Conservation (phyloP, 164 flowering plant species). For the Amborella trichopoda region DNA sequence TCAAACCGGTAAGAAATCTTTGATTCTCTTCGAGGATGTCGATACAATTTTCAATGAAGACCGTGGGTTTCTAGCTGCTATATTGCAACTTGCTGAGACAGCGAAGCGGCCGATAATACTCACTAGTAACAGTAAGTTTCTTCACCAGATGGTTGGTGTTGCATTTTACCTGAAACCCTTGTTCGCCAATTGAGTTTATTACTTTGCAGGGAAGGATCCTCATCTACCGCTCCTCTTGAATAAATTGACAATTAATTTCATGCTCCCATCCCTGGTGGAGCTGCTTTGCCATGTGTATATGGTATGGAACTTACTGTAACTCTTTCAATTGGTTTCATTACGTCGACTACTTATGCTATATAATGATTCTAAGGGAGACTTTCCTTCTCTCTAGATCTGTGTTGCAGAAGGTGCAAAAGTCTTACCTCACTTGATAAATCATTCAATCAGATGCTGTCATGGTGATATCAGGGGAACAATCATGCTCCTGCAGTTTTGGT, state of each 20-base stretch:
- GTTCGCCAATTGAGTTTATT: not conserved
- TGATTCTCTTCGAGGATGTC: constrained; percentile 94
- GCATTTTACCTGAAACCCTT: no score
- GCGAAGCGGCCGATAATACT: constrained; percentile 87
- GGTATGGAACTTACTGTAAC: constrained; percentile 28
- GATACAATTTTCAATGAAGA: constrained; percentile 74
- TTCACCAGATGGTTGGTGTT: no score
- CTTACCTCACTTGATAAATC: constrained; percentile 32
- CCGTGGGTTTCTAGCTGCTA: constrained; percentile 66
- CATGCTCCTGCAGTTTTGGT: constrained; percentile 92
- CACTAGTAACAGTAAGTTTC: constrained; percentile 72
- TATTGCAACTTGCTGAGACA: constrained; percentile 69
- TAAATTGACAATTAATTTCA: constrained; percentile 45
- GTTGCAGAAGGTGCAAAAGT: constrained; percentile 42
- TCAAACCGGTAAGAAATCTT: constrained; percentile 33
- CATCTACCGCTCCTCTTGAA: constrained; percentile 57
- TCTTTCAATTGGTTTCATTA: not conserved
- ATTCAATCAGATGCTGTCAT: constrained; percentile 35
- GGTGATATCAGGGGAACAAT: constrained; percentile 85
- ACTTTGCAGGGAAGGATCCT: constrained; percentile 40
- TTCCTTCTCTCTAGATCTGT: constrained; percentile 64
- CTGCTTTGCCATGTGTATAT: constrained; percentile 31
- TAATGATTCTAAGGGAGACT: not conserved
- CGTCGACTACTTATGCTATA: not conserved
- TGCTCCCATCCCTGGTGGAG: constrained; percentile 48